Percentiles rank a stretch among this genome's conserved stretches.
Conservation (phyloP, 2,329 filamentous ascomycete genomes). For the Pseudopithomyces maydicus region DNA sequence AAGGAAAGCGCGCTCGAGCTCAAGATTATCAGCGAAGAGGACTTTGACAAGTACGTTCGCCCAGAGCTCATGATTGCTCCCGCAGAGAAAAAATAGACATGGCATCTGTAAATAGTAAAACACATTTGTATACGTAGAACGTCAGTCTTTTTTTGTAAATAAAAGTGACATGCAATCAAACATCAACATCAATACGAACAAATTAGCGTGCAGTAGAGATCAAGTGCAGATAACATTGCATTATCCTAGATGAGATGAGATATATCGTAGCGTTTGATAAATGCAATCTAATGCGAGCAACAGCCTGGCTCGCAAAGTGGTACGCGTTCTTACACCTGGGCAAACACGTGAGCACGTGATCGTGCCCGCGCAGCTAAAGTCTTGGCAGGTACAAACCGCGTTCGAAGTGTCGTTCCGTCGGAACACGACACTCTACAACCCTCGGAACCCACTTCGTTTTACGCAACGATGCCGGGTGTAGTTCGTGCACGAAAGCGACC, state of each 20-base stretch:
- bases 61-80: conserved; percentile 96
- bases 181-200: neutral
- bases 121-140: conserved; percentile 7
- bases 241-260: too few species aligned
- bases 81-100: conserved; percentile 64
- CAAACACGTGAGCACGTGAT: too few species aligned
- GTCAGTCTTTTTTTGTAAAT: neutral
- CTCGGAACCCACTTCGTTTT: neutral
- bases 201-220: neutral
- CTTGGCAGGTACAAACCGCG: neutral
- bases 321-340: too few species aligned
- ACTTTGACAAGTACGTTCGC: conserved; percentile 87
- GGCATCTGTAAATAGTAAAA: conserved; percentile 8
- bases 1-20: conserved; percentile 95
- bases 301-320: too few species aligned
- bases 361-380: neutral
- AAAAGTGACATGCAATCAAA: neutral
- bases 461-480: conserved; percentile 32
- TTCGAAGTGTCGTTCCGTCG: neutral
- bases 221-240: too few species aligned
- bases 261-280: too few species aligned
- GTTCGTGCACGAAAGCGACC: conserved; percentile 30
- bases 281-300: too few species aligned
- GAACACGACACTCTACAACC: neutral
- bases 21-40: conserved; percentile 82